Evolutionary conservation across 371 early-diverging fungal species (phyloP).

Genomic region (Rhizopus sp.): DNA sequence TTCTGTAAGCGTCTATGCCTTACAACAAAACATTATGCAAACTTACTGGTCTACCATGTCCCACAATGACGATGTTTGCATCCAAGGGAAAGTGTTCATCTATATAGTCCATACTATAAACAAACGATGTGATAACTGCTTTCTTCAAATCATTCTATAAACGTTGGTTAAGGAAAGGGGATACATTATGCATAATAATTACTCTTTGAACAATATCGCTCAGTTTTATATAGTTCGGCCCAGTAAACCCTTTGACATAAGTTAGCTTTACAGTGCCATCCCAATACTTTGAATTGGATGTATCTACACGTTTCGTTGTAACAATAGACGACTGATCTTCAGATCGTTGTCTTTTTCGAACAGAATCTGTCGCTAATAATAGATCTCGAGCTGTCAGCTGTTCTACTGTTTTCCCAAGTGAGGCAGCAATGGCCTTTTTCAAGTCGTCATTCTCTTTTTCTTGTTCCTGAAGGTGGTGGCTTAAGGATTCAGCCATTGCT

Average conservation of each 20-base stretch:
- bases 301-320: conserved; percentile 7
- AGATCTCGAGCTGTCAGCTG: conserved; percentile 46
- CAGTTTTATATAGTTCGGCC: conserved; percentile 33
- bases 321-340: conserved; percentile 8
- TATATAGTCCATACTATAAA: conserved; percentile 44
- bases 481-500: conserved; percentile 20
- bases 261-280: conserved; percentile 46
- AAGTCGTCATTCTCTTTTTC: conserved; percentile 32
- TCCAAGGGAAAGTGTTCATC: conserved; percentile 37
- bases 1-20: neutral
- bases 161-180: neutral
- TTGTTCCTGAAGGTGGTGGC: conserved; percentile 4
- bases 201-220: conserved; percentile 44
- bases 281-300: conserved; percentile 23
- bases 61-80: conserved; percentile 40
- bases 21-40: neutral
- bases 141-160: conserved; percentile 32
- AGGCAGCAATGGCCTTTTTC: conserved; percentile 39
- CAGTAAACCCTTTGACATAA: conserved; percentile 38
- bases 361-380: conserved; percentile 13
- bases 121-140: conserved; percentile 44
- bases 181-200: neutral
- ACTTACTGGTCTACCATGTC: conserved; percentile 47
- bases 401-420: conserved; percentile 41
- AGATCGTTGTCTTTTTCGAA: conserved; percentile 12